phyloP scores from a whole-genome alignment of 2,329 filamentous ascomycete species.

The Raffaelea ambrosiae region DNA sequence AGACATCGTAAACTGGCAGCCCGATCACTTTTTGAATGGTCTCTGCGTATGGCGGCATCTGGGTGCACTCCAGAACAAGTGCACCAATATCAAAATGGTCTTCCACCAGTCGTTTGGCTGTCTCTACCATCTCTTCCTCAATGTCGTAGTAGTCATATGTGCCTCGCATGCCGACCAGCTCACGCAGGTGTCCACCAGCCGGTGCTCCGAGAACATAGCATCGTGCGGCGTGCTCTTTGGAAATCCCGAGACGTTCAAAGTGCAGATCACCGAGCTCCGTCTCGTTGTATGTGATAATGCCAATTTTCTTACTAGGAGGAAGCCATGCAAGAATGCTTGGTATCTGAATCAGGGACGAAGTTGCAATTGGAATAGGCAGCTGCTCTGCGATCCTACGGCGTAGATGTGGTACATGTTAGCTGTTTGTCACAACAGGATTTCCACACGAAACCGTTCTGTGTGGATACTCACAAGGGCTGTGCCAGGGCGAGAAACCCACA shows the following conservation, averaged over 20 bases:
- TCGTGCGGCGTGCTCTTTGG: background rate
- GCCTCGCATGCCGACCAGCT: background rate
- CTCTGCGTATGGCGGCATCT: slow-evolving; percentile 2
- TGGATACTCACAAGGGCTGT: background rate
- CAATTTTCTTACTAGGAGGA: slow-evolving; percentile 2
- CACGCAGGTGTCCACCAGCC: background rate
- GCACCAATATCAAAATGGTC: background rate
- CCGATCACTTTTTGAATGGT: background rate
- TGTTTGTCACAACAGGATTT: background rate
- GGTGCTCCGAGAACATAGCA: slow-evolving; percentile 1
- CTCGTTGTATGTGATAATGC: slow-evolving; percentile 5
- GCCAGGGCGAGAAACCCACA: slow-evolving; percentile 1
- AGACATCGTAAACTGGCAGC: background rate
- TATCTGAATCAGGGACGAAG: slow-evolving; percentile 5
- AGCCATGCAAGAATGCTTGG: background rate
- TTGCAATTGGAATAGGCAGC: slow-evolving; percentile 6
- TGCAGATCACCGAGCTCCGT: slow-evolving; percentile 1
- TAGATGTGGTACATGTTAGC: background rate
- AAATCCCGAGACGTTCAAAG: slow-evolving; percentile 4
- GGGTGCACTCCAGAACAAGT: slow-evolving; percentile 1
- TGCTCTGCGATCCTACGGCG: background rate
- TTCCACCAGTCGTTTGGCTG: background rate
- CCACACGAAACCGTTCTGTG: too few relatives aligned
- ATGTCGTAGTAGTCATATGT: background rate
- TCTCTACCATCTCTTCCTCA: background rate